Conservation (phyloP, 768 basidiomycete genomes). For the Pleurotus sapidus region DNA sequence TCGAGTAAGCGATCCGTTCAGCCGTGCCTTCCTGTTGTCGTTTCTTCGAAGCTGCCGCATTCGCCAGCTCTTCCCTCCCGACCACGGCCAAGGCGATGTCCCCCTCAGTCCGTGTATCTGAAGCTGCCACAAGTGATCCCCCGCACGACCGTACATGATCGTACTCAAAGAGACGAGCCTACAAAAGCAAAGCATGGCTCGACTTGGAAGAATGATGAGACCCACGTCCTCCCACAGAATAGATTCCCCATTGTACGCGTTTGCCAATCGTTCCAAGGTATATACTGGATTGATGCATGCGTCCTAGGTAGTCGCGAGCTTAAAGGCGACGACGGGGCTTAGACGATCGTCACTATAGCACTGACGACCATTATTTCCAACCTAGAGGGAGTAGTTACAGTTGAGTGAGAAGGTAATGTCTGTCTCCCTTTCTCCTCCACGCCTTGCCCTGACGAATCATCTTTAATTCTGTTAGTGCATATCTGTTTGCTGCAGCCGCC, state of each 20-base stretch:
- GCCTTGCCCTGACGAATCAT: slow-evolving; percentile 3
- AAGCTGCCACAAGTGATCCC: neutral
- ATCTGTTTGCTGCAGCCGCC: slow-evolving; percentile 66
- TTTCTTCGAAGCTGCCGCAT: neutral
- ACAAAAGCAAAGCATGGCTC: slow-evolving; percentile 37
- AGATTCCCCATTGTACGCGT: slow-evolving; percentile 38
- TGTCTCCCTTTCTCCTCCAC: neutral
- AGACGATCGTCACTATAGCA: slow-evolving; percentile 75
- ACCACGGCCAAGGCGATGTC: neutral
- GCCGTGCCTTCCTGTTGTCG: neutral
- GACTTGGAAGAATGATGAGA: slow-evolving; percentile 54
- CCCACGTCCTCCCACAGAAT: slow-evolving; percentile 56
- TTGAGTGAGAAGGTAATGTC: slow-evolving; percentile 67
- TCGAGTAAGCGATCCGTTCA: neutral
- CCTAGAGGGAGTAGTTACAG: slow-evolving; percentile 59
- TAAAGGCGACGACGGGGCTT: slow-evolving; percentile 32
- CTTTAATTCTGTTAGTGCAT: slow-evolving; percentile 49
- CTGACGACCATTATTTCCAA: slow-evolving; percentile 69
- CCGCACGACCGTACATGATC: slow-evolving; percentile 8
- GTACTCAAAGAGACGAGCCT: slow-evolving; percentile 14
- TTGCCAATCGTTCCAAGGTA: neutral
- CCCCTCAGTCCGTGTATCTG: neutral
- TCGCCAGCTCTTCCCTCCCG: neutral
- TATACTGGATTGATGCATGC: neutral
- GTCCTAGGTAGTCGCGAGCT: slow-evolving; percentile 40